Percentiles rank a stretch among this genome's conserved stretches.
These are phyloP conservation scores for Thecaphora thlaspeos DNA, from an alignment of 1,284 basidiomycete species.

Conservation along the genomic window DNA sequence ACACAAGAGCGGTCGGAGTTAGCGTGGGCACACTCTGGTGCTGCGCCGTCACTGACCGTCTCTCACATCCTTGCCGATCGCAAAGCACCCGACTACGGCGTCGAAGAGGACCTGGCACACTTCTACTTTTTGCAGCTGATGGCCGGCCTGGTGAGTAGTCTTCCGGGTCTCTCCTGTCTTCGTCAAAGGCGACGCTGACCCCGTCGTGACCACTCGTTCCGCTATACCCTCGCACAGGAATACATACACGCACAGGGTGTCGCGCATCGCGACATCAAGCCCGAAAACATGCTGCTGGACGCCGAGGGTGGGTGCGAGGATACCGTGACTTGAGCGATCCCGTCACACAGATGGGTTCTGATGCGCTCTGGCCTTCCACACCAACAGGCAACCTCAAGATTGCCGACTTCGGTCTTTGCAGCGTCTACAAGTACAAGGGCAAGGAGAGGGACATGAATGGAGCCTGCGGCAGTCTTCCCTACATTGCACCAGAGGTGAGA, in stretches of 20 bases:
- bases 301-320: constrained; percentile 59
- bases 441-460: constrained; percentile 63
- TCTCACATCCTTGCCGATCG: background rate
- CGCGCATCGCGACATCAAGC: constrained; percentile 61
- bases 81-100: constrained; percentile 73
- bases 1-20: too few relatives aligned
- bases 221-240: constrained; percentile 26
- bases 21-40: too few relatives aligned
- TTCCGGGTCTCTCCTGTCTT: background rate
- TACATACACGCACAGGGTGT: constrained; percentile 74
- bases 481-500: constrained; percentile 86
- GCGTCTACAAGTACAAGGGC: constrained; percentile 86
- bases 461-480: constrained; percentile 87
- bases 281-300: constrained; percentile 61
- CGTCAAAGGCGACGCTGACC: too few relatives aligned
- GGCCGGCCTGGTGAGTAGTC: constrained; percentile 66
- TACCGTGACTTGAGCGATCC: background rate
- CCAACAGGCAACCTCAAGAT: constrained; percentile 70
- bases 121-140: constrained; percentile 88
- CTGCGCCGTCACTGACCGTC: too few relatives aligned
- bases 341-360: too few relatives aligned
- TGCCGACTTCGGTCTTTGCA: constrained; percentile 90
- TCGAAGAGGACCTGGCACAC: constrained; percentile 84
- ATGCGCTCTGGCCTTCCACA: too few relatives aligned
- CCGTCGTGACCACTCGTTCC: background rate